A percentile compares a stretch with the other conserved stretches of the same genome.
Evolutionary conservation across 768 basidiomycete species (phyloP).

Genomic region (Leccinum broughii): DNA sequence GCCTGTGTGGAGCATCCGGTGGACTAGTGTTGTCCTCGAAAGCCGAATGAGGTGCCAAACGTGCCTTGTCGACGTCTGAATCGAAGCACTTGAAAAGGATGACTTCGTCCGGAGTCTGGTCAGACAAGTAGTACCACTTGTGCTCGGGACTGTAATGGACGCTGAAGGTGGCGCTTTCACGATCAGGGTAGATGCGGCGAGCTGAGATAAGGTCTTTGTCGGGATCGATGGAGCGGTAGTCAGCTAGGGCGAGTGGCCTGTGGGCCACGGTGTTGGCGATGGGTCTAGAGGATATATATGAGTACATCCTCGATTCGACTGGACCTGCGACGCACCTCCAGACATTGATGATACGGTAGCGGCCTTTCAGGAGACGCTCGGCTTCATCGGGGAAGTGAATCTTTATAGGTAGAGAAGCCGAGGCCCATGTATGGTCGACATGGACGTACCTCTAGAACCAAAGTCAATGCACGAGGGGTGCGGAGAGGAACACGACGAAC

Average conservation of each 20-base stretch:
- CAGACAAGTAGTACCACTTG: not conserved
- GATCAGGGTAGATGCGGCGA: not conserved
- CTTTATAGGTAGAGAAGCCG: not conserved
- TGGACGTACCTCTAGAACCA: conserved; percentile 13
- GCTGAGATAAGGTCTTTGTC: not conserved
- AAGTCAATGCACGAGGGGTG: not conserved
- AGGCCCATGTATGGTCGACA: not conserved
- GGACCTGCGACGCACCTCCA: conserved; percentile 34
- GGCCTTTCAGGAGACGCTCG: conserved; percentile 23
- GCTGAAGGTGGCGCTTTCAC: not conserved
- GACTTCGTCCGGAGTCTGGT: not conserved
- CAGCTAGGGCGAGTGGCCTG: not conserved
- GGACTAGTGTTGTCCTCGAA: not conserved
- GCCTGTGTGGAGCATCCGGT: not conserved
- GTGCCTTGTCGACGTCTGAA: not conserved
- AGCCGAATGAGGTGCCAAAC: not conserved
- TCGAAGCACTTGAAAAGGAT: not conserved
- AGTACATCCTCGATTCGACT: not conserved
- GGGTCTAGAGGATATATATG: not conserved
- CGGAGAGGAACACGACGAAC: conserved; percentile 27
- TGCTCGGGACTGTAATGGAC: not conserved
- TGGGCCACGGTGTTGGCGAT: not conserved
- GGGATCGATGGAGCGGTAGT: not conserved
- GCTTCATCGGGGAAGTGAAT: not conserved
- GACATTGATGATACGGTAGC: conserved; percentile 47